A percentile compares a stretch with the other conserved stretches of the same genome.
Evolutionary conservation across 2,329 filamentous ascomycete genomes (phyloP).

Genomic region (Botryosphaeria dothidea): DNA sequence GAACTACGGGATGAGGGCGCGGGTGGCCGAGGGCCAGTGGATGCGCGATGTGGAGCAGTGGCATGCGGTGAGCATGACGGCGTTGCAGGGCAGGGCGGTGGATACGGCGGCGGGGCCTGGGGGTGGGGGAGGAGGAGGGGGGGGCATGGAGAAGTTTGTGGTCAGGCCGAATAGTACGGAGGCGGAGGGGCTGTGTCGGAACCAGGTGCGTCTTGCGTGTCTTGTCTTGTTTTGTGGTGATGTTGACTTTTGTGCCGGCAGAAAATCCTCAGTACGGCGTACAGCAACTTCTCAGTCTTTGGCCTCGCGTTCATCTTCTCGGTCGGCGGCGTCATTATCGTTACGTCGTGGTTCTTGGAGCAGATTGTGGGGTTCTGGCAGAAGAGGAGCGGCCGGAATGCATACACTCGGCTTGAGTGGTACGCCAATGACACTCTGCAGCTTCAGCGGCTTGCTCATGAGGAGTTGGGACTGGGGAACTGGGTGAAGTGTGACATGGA

Average conservation of each 20-base stretch:
- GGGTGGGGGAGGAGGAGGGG: neutral
- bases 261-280: slow-evolving; percentile 24
- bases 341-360: slow-evolving; percentile 21
- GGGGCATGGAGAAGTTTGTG: neutral
- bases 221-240: neutral
- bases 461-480: neutral
- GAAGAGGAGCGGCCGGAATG: neutral
- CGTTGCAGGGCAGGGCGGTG: neutral
- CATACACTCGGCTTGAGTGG: slow-evolving; percentile 5
- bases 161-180: neutral
- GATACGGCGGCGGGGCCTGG: neutral
- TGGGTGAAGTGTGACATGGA: neutral
- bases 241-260: neutral
- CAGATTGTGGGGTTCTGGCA: neutral
- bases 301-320: slow-evolving; percentile 27
- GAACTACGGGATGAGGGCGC: slow-evolving; percentile 21
- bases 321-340: slow-evolving; percentile 25
- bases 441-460: slow-evolving; percentile 15
- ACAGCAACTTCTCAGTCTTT: slow-evolving; percentile 26
- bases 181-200: neutral
- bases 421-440: slow-evolving; percentile 8
- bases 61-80: slow-evolving; percentile 7
- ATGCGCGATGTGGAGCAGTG: slow-evolving; percentile 34
- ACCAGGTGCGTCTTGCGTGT: neutral
- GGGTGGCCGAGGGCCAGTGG: slow-evolving; percentile 37